These are phyloP conservation scores for Candida alai DNA, from an alignment of 805 yeast genomes.

Conservation along the genomic window DNA sequence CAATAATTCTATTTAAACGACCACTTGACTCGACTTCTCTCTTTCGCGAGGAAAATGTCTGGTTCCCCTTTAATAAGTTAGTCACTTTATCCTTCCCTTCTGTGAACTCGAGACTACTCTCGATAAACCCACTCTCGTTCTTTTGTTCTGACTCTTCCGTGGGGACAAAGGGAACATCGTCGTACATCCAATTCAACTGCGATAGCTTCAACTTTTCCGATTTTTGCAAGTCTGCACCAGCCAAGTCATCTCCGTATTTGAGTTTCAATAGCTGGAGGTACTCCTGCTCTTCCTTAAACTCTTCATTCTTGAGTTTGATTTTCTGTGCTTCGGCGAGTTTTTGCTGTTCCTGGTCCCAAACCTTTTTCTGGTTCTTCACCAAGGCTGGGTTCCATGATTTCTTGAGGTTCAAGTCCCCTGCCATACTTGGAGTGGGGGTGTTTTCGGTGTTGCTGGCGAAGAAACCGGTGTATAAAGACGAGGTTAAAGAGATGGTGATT, in stretches of 20 bases:
- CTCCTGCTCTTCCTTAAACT: constrained; percentile 59
- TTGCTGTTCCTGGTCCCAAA: constrained; percentile 79
- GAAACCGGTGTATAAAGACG: too few species aligned
- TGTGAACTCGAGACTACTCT: constrained; percentile 28
- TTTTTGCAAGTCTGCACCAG: constrained; percentile 22
- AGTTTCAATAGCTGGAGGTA: constrained; percentile 49
- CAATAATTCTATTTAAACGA: constrained; percentile 22
- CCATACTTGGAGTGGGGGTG: constrained; percentile 24
- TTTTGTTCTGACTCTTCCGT: constrained; percentile 17
- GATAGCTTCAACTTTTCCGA: constrained; percentile 34
- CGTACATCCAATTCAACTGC: constrained; percentile 86
- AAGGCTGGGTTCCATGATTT: constrained; percentile 97
- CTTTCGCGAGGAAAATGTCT: constrained; percentile 34
- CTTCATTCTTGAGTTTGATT: constrained; percentile 60
- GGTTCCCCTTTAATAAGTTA: constrained; percentile 51
- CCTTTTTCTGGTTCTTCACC: constrained; percentile 77
- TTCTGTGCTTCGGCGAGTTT: constrained; percentile 66
- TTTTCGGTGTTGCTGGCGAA: too few species aligned
- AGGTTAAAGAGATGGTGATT: too few species aligned
- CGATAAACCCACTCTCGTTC: constrained; percentile 36
- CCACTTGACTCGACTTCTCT: constrained; percentile 10
- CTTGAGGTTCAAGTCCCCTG: constrained; percentile 82
- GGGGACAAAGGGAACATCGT: constrained; percentile 40
- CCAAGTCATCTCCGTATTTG: constrained; percentile 40
- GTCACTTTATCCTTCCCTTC: constrained; percentile 39